Conservation (phyloP, 768 basidiomycete species). For the Suillus spraguei region DNA sequence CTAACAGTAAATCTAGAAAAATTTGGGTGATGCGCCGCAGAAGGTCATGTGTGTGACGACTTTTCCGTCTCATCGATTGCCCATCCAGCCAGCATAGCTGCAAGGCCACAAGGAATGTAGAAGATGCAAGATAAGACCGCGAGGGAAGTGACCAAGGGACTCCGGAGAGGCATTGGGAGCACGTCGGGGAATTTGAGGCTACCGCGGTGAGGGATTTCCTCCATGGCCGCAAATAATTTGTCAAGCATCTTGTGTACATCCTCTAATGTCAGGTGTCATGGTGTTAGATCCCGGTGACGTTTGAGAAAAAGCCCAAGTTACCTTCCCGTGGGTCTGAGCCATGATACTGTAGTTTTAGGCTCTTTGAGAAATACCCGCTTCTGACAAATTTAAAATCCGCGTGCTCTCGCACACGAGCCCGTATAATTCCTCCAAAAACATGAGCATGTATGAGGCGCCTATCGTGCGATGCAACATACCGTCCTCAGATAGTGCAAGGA, state of each 20-base stretch:
- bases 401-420: constrained; percentile 1
- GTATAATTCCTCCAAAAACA: not conserved
- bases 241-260: constrained; percentile 5
- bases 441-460: not conserved
- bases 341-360: not conserved
- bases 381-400: not conserved
- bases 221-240: constrained; percentile 1
- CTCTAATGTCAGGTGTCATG: not conserved
- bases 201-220: not conserved
- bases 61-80: not conserved
- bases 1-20: not conserved
- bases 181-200: not conserved
- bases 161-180: not conserved
- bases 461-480: not conserved
- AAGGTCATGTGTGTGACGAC: not conserved
- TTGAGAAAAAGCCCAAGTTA: not conserved
- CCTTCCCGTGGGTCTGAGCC: not conserved
- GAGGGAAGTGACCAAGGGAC: not conserved
- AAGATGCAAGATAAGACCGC: constrained; percentile 3
- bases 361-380: not conserved
- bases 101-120: constrained; percentile 2
- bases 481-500: not conserved
- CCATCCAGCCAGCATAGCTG: not conserved
- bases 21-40: not conserved
- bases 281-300: not conserved